A percentile compares a stretch with the other conserved stretches of the same genome.
Conservation (phyloP, 1,139 yeast species). For the Kodamaea sp. region DNA sequence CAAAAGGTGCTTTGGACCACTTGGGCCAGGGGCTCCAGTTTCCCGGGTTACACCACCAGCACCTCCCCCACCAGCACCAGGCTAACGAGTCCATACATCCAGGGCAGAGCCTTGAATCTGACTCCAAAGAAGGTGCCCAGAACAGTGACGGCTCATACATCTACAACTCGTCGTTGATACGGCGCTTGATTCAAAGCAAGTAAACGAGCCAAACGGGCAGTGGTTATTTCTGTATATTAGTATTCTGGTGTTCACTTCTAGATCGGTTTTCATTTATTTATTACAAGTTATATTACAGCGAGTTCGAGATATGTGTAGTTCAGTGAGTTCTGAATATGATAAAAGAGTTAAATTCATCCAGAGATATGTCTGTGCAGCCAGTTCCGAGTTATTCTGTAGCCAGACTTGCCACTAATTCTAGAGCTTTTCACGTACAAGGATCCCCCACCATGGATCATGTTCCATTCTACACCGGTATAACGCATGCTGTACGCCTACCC, state of each 20-base stretch:
- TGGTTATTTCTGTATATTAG: constrained; percentile 1
- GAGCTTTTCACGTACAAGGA: too few species aligned
- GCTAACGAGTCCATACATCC: not conserved
- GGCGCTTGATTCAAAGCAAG: constrained; percentile 11
- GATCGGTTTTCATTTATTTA: constrained; percentile 3
- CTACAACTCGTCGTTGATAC: constrained; percentile 9
- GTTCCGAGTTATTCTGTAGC: too few species aligned
- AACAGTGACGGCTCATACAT: constrained; percentile 7
- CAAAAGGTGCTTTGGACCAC: constrained; percentile 16
- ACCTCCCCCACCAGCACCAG: constrained; percentile 2
- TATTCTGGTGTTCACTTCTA: constrained; percentile 2
- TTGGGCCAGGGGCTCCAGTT: not conserved
- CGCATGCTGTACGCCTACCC: too few species aligned
- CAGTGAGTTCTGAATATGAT: too few species aligned
- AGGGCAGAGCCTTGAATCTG: constrained; percentile 1
- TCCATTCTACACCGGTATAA: too few species aligned
- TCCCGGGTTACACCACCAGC: constrained; percentile 1
- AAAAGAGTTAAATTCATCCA: too few species aligned
- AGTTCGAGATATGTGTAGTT: too few species aligned
- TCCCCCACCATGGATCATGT: too few species aligned
- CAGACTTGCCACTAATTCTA: too few species aligned
- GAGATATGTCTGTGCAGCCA: too few species aligned
- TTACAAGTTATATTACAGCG: too few species aligned
- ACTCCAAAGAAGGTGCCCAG: not conserved
- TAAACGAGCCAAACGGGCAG: not conserved